Base-by-base conservation (phyloP, 2,329 filamentous ascomycete genomes). In the Xylariaceae sp. region DNA sequence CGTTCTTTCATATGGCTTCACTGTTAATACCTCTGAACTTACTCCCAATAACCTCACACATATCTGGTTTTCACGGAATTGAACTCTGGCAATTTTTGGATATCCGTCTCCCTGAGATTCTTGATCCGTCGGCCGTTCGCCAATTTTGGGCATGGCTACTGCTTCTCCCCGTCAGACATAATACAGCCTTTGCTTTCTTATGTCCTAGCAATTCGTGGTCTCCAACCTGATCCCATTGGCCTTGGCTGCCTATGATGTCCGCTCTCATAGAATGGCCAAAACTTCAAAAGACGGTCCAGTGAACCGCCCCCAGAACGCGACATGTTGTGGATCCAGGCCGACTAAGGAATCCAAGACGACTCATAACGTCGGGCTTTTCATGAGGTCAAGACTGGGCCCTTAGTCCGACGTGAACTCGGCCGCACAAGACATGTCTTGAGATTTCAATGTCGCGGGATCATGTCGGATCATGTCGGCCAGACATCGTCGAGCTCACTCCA, bases 301-400 rank as follows among this genome's bases (percentile, higher is more conserved):
- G 75, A 39, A 59, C 61, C 18, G 13, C 62, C 62, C 49, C 67
- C 67, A 37, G 76, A 68, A 58, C 65, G 65, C 26, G 13, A 71
- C 73, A 40, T 58, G 67, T 45, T 73, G 65, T 34, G 79, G 65
- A 44, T 77, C 72, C 45, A 76, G 76, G 53, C 79, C 76, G 40
- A 70, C 64, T 50, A 80, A 61, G 16, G 13, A 34, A 10, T 34
- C 10, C 4, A 15, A 34, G 3, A 10, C 3, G 13, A 4, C 4
- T 34, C 6, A 10, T 9, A 34, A 15, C 4, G 13, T 4, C 26
- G 26, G 8, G 26, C 5, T 26, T 26, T 26, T 26, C 8, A 26
- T 26, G 8, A 26, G 4, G 13, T 63, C 58, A 16, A 54, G 52
- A 21, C 60, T 54, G 2, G 54, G 19, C 16, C 30, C 37, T 44